phyloP scores from a whole-genome alignment of 139 green algal genomes.

The Microglena sp. region DNA sequence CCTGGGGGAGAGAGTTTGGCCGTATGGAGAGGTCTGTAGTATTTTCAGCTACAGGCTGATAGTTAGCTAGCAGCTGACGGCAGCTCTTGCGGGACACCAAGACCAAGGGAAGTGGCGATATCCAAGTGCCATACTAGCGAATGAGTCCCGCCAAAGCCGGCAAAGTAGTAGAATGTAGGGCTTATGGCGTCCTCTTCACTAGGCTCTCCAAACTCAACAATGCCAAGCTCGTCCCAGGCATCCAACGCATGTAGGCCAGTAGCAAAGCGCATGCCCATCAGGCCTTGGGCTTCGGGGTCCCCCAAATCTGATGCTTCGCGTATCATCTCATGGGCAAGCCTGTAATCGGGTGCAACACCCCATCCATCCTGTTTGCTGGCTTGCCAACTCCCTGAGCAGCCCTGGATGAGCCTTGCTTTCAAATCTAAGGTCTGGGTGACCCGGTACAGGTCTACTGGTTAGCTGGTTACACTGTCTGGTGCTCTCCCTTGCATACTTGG shows the following conservation, averaged over 20 bases:
- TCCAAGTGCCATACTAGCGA: slow-evolving; percentile 63
- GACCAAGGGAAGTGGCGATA: slow-evolving; percentile 67
- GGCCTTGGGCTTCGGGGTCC: slow-evolving; percentile 57
- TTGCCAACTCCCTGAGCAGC: too few species aligned
- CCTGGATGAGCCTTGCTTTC: too few species aligned
- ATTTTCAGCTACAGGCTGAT: slow-evolving; percentile 68
- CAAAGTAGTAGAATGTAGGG: slow-evolving; percentile 78
- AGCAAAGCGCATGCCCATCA: slow-evolving; percentile 47
- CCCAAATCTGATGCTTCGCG: slow-evolving; percentile 60
- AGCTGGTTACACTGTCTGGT: too few species aligned
- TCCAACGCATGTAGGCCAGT: slow-evolving; percentile 45
- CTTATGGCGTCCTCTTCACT: slow-evolving; percentile 48
- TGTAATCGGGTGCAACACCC: too few species aligned
- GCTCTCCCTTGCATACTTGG: too few species aligned
- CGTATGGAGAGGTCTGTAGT: too few species aligned
- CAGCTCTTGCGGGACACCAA: slow-evolving; percentile 71
- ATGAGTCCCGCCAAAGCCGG: slow-evolving; percentile 51
- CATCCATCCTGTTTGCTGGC: too few species aligned
- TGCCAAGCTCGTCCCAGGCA: slow-evolving; percentile 15
- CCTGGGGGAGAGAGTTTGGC: too few species aligned
- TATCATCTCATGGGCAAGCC: too few species aligned
- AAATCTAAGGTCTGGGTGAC: too few species aligned
- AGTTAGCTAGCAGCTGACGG: slow-evolving; percentile 71
- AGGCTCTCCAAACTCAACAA: slow-evolving; percentile 30
- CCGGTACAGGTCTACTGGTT: too few species aligned